These are phyloP conservation scores for Acacia crassicarpa DNA, from an alignment of 306 rosid genomes.

Conservation along the genomic window DNA sequence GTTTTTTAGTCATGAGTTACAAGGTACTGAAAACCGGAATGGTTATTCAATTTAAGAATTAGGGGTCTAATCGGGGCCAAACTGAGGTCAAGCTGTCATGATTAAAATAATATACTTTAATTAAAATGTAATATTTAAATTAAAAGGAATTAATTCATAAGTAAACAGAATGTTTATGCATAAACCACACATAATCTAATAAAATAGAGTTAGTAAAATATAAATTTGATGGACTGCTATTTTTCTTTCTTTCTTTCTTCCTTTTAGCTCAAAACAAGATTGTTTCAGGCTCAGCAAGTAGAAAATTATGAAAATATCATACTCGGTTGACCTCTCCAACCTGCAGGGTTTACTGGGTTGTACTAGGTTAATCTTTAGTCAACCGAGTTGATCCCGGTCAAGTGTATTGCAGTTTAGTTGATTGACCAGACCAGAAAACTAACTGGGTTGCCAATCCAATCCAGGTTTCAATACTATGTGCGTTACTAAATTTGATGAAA, in stretches of 20 bases:
- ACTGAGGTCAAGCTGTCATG: neutral
- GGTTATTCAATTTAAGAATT: neutral
- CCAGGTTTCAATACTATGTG: neutral
- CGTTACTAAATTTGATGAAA: slow-evolving; percentile 10
- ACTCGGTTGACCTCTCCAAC: neutral
- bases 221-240: neutral
- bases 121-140: too few species aligned
- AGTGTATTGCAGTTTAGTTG: neutral
- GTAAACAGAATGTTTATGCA: neutral
- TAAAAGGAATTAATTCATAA: too few species aligned
- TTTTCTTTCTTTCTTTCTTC: too few species aligned
- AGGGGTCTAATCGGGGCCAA: neutral
- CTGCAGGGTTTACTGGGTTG: neutral
- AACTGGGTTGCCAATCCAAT: neutral
- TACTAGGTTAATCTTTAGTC: neutral
- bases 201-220: neutral
- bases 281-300: neutral
- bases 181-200: neutral
- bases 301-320: neutral
- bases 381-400: neutral
- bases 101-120: too few species aligned
- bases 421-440: neutral
- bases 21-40: neutral
- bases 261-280: neutral
- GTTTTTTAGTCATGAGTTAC: slow-evolving; percentile 17